Evolutionary conservation across 441 rosid species (phyloP).

Genomic region (Gossypium gossypioides): DNA sequence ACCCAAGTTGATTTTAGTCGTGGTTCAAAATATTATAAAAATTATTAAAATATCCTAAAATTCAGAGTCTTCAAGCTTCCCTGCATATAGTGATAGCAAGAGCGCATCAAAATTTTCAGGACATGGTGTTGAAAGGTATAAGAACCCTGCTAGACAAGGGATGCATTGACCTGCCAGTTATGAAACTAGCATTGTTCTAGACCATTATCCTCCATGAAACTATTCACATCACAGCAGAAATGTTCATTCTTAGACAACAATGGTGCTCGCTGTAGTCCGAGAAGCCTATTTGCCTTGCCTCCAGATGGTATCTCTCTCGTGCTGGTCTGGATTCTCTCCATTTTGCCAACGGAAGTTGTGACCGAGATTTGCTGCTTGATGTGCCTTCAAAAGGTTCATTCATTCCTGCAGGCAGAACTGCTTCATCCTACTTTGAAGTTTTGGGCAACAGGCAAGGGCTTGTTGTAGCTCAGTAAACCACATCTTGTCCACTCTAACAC

Average conservation of each 20-base stretch:
- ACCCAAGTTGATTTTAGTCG: too few relatives aligned
- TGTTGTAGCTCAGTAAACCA: conserved; percentile 46
- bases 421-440: conserved; percentile 41
- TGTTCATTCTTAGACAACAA: conserved; percentile 33
- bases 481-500: conserved; percentile 28
- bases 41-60: too few relatives aligned
- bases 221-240: background rate
- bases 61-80: conserved; percentile 36
- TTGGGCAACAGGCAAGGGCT: conserved; percentile 48
- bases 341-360: conserved; percentile 47
- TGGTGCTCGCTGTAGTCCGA: conserved; percentile 63
- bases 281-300: conserved; percentile 66
- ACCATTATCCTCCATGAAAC: background rate
- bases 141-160: conserved; percentile 32
- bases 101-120: conserved; percentile 23
- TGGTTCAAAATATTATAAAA: too few relatives aligned
- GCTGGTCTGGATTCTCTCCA: conserved; percentile 41
- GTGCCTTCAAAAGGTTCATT: conserved; percentile 69
- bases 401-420: conserved; percentile 86
- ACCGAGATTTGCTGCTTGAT: conserved; percentile 74
- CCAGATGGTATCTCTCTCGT: conserved; percentile 46
- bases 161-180: conserved; percentile 20
- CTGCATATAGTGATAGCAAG: conserved; percentile 33
- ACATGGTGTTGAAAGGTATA: conserved; percentile 29
- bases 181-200: background rate